These are phyloP conservation scores for Phaeosphaeriaceae sp. DNA, from an alignment of 2,329 filamentous ascomycete species.

Conservation along the genomic window DNA sequence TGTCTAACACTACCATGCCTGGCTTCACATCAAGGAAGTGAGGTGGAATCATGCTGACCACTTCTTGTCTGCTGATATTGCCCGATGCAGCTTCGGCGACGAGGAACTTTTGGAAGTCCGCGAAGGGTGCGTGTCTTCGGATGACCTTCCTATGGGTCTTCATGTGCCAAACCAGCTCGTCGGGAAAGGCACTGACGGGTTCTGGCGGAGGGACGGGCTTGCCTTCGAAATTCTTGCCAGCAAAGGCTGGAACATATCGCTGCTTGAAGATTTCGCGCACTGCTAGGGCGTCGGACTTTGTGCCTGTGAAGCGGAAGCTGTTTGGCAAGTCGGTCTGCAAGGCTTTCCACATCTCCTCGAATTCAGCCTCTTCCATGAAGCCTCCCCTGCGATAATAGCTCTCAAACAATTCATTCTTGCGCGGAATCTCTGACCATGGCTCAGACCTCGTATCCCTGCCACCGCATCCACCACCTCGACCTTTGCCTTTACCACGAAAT, in stretches of 20 bases:
- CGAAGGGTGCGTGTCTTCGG: constrained; percentile 90
- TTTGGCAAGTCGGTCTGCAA: constrained; percentile 88
- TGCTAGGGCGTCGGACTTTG: constrained; percentile 90
- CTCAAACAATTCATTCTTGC: constrained; percentile 85
- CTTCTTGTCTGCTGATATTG: constrained; percentile 96
- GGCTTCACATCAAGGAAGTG: constrained; percentile 89
- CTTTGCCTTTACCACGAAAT: constrained; percentile 38
- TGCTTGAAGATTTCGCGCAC: constrained; percentile 89
- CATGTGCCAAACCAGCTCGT: constrained; percentile 96
- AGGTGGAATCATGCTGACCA: constrained; percentile 98
- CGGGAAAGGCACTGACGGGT: constrained; percentile 89
- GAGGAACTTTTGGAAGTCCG: constrained; percentile 95
- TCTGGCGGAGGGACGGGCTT: constrained; percentile 80
- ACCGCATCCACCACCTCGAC: constrained; percentile 36
- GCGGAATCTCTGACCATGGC: constrained; percentile 65
- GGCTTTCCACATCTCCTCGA: constrained; percentile 80
- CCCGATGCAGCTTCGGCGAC: constrained; percentile 96
- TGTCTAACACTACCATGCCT: constrained; percentile 90
- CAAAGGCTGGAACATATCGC: constrained; percentile 89
- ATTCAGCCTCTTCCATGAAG: constrained; percentile 78
- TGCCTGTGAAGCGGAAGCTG: constrained; percentile 96
- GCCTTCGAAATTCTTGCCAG: constrained; percentile 82
- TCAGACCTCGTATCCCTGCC: constrained; percentile 39
- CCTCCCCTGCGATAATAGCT: constrained; percentile 77
- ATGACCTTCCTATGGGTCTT: constrained; percentile 96